Conservation (phyloP, 371 early-diverging fungal genomes). For the Syncephalis fuscata region DNA sequence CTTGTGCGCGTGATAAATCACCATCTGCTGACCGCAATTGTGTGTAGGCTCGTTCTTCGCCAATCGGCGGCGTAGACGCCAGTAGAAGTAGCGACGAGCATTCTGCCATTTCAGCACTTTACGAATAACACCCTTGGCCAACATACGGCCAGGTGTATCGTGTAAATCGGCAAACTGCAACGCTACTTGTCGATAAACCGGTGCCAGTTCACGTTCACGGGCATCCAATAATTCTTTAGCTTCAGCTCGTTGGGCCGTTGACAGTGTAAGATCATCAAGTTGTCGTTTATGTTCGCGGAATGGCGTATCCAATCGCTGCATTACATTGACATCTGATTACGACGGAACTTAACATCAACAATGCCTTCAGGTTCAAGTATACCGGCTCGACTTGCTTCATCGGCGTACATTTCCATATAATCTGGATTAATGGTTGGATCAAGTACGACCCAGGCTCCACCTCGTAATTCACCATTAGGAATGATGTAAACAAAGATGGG, state of each 20-base stretch:
- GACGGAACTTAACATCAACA: constrained; percentile 97
- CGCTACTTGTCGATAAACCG: constrained; percentile 87
- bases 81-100: constrained; percentile 83
- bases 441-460: constrained; percentile 98
- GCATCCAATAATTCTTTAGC: constrained; percentile 53
- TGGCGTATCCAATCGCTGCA: constrained; percentile 75
- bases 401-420: constrained; percentile 98
- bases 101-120: constrained; percentile 64
- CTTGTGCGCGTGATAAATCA: not conserved
- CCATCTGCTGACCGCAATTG: not conserved
- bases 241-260: constrained; percentile 28
- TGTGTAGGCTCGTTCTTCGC: constrained; percentile 25
- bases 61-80: constrained; percentile 74
- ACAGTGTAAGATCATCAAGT: constrained; percentile 25
- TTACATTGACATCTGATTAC: constrained; percentile 77
- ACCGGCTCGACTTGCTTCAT: constrained; percentile 79
- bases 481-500: constrained; percentile 97
- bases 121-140: constrained; percentile 80
- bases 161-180: constrained; percentile 95
- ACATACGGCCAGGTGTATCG: constrained; percentile 93
- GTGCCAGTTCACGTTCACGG: constrained; percentile 73
- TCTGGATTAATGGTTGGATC: constrained; percentile 96
- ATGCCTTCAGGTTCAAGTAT: constrained; percentile 97
- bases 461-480: constrained; percentile 92
- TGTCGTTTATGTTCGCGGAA: constrained; percentile 56